Conservation (phyloP, 1,139 yeast species). For the Debaryomyces udenii region DNA sequence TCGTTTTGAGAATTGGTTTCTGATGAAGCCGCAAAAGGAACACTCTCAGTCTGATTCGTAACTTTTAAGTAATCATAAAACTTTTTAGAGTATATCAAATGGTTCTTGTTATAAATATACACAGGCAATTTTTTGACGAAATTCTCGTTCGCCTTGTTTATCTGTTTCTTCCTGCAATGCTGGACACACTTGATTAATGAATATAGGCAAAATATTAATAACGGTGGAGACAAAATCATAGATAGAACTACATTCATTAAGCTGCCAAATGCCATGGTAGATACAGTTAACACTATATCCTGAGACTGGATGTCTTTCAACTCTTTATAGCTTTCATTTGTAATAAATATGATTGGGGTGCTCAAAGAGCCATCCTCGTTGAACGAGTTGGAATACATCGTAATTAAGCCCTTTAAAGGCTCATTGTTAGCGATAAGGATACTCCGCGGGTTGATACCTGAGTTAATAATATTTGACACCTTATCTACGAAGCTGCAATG, state of each 20-base stretch:
- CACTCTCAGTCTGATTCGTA: constrained; percentile 23
- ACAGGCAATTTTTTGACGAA: constrained; percentile 42
- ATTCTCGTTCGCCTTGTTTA: constrained; percentile 33
- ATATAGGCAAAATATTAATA: constrained; percentile 42
- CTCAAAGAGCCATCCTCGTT: constrained; percentile 40
- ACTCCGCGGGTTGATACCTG: constrained; percentile 35
- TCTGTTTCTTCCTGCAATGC: constrained; percentile 29
- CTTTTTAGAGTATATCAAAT: constrained; percentile 31
- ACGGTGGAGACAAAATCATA: constrained; percentile 49
- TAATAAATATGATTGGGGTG: constrained; percentile 43
- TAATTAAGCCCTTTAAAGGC: constrained; percentile 41
- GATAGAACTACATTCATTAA: constrained; percentile 45
- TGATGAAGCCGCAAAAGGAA: constrained; percentile 10
- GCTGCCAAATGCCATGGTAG: constrained; percentile 43
- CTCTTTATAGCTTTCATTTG: constrained; percentile 38
- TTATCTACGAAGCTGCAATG: constrained; percentile 48
- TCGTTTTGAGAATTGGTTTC: constrained; percentile 14
- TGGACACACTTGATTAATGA: constrained; percentile 36
- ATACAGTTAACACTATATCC: constrained; percentile 23
- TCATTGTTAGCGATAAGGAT: constrained; percentile 47
- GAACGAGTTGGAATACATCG: constrained; percentile 47
- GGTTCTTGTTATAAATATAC: constrained; percentile 42
- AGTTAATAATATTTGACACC: constrained; percentile 33
- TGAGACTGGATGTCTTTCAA: constrained; percentile 13
- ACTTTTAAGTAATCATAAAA: constrained; percentile 33